These are phyloP conservation scores for Auriscalpium orientale DNA, from an alignment of 768 basidiomycete species.

Conservation along the genomic window DNA sequence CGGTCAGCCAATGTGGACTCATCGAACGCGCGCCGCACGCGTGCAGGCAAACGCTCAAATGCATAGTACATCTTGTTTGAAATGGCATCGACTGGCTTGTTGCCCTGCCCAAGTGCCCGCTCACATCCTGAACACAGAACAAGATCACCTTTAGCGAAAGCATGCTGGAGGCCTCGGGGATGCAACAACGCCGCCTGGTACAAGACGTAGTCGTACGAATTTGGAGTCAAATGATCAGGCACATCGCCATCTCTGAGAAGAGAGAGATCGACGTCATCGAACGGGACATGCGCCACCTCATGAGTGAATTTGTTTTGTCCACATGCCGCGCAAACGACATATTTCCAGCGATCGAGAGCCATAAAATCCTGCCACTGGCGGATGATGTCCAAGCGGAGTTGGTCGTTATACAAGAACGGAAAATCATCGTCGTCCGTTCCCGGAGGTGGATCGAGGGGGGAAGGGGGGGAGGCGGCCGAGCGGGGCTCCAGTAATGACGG, in stretches of 20 bases:
- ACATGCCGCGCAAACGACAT: background rate
- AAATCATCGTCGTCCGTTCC: background rate
- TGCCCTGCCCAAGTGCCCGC: background rate
- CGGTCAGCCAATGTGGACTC: background rate
- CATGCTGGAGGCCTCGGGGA: background rate
- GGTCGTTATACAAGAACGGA: background rate
- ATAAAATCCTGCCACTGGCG: background rate
- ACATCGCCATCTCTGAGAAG: background rate
- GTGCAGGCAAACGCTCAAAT: background rate
- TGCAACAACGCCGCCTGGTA: background rate
- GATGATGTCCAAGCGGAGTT: background rate
- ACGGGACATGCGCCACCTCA: background rate
- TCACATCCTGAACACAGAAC: background rate
- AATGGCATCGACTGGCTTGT: background rate
- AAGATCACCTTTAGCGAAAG: background rate
- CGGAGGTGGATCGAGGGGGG: too few relatives aligned
- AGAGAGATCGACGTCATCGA: background rate
- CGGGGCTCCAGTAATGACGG: too few relatives aligned
- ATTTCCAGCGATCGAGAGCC: background rate
- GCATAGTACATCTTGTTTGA: background rate
- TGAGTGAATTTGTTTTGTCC: background rate
- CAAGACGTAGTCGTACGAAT: background rate
- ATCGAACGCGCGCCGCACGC: background rate
- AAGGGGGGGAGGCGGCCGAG: too few relatives aligned
- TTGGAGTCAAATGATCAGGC: background rate